Base-by-base conservation (phyloP, 441 rosid genomes). In the Flueggea neowawraea region DNA sequence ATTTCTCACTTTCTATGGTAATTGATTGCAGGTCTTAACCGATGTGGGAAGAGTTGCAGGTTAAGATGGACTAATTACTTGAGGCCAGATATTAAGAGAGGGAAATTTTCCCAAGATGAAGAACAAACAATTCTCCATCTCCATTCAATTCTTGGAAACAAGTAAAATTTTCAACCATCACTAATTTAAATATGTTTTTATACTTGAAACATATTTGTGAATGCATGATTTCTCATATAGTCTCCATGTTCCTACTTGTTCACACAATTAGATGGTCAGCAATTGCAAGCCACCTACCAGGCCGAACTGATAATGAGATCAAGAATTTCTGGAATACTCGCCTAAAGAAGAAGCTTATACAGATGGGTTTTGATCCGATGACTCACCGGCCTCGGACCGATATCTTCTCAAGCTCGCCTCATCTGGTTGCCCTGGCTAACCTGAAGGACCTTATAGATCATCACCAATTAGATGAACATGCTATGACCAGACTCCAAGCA, bases 31-130 rank as follows among this genome's bases (percentile, higher is more conserved):
- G 76, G 76, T 5, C 86, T 91, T 7, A 89, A 91, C 65, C 80
- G 98, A 67, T 91, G 98, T 66, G 95, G 98, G 54, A 91, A 91
- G 78, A 91, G 98, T 74, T 91, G 97, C 69, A 84, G 97, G 68
- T 58, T 91, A 47, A 77, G 97, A 64, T 89, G 97, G 97, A 91
- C 92, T n/a, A 91, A 91, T 70, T 91, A 91, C 75, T 67, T 91
- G 53, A 84, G 92, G 76, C 96, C 97, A 33, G 97, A 89, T 60
- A 89, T 91, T 71, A 91, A 91, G 75, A 78, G 97, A 69, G 97
- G 97, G 4, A 91, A 87, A 57, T 89, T 91, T 72, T 85, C 95
- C 54, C 75, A 79, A 8, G 96, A 91, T 28, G 98, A 91, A 72
- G 98, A 91, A 69, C 86, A 85, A 65, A 85, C 88, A 15, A 89